Evolutionary conservation across 225 moss, liverwort and hornwort species (phyloP).

Genomic region (Straminergon stramineum): DNA sequence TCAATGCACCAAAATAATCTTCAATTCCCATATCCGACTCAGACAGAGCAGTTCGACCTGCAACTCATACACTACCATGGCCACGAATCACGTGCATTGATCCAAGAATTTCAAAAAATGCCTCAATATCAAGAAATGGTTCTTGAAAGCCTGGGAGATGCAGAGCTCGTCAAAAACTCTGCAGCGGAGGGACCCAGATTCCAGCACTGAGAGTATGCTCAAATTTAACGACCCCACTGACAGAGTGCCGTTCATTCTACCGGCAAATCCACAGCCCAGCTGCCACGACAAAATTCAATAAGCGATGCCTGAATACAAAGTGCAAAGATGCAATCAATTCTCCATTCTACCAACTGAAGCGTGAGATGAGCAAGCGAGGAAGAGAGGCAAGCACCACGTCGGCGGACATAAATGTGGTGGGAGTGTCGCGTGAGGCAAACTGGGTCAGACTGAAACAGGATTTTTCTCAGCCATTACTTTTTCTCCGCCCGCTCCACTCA

Average conservation of each 20-base stretch:
- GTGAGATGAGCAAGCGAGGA: neutral
- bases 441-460: neutral
- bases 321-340: neutral
- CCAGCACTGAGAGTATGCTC: neutral
- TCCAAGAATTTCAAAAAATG: neutral
- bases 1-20: neutral
- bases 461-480: slow-evolving; percentile 27
- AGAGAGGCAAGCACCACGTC: neutral
- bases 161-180: neutral
- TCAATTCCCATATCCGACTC: neutral
- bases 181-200: neutral
- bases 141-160: neutral
- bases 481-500: slow-evolving; percentile 9
- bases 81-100: neutral
- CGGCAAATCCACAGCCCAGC: neutral
- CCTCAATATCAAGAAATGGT: neutral
- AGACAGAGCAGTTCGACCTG: neutral
- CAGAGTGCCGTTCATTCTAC: neutral
- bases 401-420: neutral
- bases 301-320: neutral
- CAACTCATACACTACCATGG: neutral
- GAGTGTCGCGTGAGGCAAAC: neutral
- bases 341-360: neutral
- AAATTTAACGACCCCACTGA: neutral
- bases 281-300: neutral